Conservation (phyloP, 2,329 filamentous ascomycete genomes). For the Penicillium sp. region DNA sequence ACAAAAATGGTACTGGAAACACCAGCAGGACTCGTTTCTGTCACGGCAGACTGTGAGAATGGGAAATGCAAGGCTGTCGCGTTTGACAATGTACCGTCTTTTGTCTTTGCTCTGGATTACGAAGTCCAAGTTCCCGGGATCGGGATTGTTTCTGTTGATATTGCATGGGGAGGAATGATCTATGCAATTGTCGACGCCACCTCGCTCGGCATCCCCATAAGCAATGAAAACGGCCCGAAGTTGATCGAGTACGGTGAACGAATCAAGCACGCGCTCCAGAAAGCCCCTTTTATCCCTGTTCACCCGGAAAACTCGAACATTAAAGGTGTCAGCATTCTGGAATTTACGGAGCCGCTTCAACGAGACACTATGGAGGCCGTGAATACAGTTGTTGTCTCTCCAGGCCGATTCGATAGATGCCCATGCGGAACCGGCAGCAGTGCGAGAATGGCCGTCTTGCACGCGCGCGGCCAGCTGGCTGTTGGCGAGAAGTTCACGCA, state of each 20-base stretch:
- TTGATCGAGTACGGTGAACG: not conserved
- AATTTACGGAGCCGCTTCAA: constrained; percentile 28
- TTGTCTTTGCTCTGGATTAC: constrained; percentile 42
- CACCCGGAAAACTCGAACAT: constrained; percentile 44
- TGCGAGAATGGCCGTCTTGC: constrained; percentile 46
- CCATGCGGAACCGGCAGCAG: constrained; percentile 49
- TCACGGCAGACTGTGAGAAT: constrained; percentile 42
- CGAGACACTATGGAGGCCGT: constrained; percentile 12
- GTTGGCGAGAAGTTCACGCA: constrained; percentile 40
- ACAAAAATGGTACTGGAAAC: constrained; percentile 46
- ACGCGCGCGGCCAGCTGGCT: constrained; percentile 41
- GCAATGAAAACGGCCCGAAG: constrained; percentile 32
- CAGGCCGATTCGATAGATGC: constrained; percentile 47
- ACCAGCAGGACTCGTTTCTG: constrained; percentile 44
- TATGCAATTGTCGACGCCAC: constrained; percentile 45
- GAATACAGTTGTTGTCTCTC: constrained; percentile 47
- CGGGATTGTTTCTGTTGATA: constrained; percentile 42
- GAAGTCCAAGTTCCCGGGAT: constrained; percentile 43
- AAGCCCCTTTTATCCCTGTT: constrained; percentile 25
- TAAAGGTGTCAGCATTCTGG: not conserved
- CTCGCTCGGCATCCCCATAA: constrained; percentile 37
- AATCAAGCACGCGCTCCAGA: not conserved
- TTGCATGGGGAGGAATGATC: constrained; percentile 50
- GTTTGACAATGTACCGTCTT: constrained; percentile 49
- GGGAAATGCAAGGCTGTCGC: constrained; percentile 47